Conservation (phyloP, 805 yeast species). For the Yarrowia deformans region DNA sequence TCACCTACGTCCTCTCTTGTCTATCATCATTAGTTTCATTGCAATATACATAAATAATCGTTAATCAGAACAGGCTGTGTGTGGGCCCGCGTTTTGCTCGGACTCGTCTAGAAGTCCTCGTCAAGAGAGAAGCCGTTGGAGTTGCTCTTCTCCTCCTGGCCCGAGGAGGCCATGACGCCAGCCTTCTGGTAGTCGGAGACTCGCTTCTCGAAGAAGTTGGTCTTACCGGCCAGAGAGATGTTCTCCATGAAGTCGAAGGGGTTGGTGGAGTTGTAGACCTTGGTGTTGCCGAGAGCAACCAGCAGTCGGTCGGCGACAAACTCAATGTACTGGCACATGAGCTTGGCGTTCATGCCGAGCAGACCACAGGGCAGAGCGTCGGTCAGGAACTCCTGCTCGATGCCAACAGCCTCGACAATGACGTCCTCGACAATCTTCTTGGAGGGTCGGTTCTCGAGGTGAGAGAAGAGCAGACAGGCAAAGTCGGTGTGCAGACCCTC, state of each 20-base stretch:
- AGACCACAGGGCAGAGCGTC: constrained; percentile 94
- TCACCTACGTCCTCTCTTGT: background rate
- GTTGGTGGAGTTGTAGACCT: constrained; percentile 83
- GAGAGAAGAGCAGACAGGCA: constrained; percentile 94
- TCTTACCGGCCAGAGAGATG: constrained; percentile 97
- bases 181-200: constrained; percentile 99
- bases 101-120: constrained; percentile 78
- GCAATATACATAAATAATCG: constrained; percentile 38
- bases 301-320: constrained; percentile 96
- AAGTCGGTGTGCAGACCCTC: constrained; percentile 99
- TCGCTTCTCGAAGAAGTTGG: constrained; percentile 98
- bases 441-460: constrained; percentile 87
- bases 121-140: constrained; percentile 78
- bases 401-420: constrained; percentile 92
- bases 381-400: constrained; percentile 92
- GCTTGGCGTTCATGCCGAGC: constrained; percentile 90
- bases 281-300: constrained; percentile 88
- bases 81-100: background rate
- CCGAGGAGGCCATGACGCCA: constrained; percentile 85
- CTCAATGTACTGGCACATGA: constrained; percentile 98
- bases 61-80: constrained; percentile 4
- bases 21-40: constrained; percentile 27
- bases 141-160: constrained; percentile 44
- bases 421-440: constrained; percentile 79
- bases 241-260: constrained; percentile 99